A percentile compares a stretch with the other conserved stretches of the same genome.
Evolutionary conservation across 2,329 filamentous ascomycete genomes (phyloP).

Genomic region (Fusarium duplospermum): DNA sequence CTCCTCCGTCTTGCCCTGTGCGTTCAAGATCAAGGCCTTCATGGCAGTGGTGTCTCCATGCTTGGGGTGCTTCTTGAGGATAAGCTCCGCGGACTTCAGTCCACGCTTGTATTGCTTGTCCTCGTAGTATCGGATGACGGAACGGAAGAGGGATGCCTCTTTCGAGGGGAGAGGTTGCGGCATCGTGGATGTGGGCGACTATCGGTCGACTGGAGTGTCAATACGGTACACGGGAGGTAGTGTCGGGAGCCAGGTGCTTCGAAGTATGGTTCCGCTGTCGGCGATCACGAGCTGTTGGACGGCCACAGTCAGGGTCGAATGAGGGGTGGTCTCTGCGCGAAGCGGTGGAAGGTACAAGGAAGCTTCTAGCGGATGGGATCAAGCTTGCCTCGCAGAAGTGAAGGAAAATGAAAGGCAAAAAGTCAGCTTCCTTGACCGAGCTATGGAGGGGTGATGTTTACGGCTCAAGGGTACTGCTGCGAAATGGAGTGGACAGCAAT

Average conservation of each 20-base stretch:
- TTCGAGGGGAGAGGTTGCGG: constrained; percentile 83
- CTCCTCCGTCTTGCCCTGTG: constrained; percentile 90
- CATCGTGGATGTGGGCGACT: constrained; percentile 59
- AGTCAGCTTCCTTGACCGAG: constrained; percentile 42
- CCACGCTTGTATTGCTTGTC: constrained; percentile 97
- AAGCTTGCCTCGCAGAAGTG: constrained; percentile 18
- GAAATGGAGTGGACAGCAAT: constrained; percentile 44
- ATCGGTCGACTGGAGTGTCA: background rate
- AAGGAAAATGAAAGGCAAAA: constrained; percentile 29
- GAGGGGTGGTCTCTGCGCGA: constrained; percentile 33
- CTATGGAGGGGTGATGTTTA: constrained; percentile 27
- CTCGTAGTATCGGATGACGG: constrained; percentile 96
- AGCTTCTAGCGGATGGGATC: constrained; percentile 18
- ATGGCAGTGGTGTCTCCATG: constrained; percentile 99
- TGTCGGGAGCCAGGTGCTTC: constrained; percentile 9
- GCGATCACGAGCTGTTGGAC: constrained; percentile 29
- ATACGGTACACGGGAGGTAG: background rate
- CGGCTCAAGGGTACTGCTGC: constrained; percentile 18
- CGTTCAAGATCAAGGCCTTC: constrained; percentile 97
- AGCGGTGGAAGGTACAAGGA: constrained; percentile 22
- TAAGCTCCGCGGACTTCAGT: constrained; percentile 95
- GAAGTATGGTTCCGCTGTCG: constrained; percentile 24
- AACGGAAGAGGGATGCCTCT: constrained; percentile 93
- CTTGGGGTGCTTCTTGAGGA: constrained; percentile 92
- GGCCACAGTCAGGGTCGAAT: constrained; percentile 16